Conservation (phyloP, 768 basidiomycete species). For the Pleurotus cornucopiae region DNA sequence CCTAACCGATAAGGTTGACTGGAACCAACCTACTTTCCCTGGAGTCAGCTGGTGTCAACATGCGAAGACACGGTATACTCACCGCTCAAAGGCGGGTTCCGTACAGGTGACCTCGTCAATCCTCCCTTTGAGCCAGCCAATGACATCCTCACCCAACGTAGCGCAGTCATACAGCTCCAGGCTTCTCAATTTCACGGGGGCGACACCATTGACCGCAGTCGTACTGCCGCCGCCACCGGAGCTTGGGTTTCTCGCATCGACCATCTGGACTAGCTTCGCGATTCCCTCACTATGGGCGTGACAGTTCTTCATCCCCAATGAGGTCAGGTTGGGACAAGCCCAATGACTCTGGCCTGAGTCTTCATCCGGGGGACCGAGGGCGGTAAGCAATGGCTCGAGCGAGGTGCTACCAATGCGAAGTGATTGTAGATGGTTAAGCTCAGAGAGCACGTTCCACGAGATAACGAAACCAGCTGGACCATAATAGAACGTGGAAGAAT, state of each 20-base stretch:
- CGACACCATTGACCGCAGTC: slow-evolving; percentile 38
- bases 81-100: slow-evolving; percentile 52
- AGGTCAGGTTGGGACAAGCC: slow-evolving; percentile 60
- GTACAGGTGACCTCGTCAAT: slow-evolving; percentile 60
- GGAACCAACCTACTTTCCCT: slow-evolving; percentile 4
- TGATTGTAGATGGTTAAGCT: slow-evolving; percentile 53
- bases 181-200: slow-evolving; percentile 47
- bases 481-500: slow-evolving; percentile 47
- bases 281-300: slow-evolving; percentile 63
- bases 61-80: slow-evolving; percentile 12
- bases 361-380: slow-evolving; percentile 58
- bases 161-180: slow-evolving; percentile 69
- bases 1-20: neutral
- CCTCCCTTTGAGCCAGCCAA: slow-evolving; percentile 60
- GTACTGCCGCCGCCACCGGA: slow-evolving; percentile 11
- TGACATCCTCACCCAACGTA: slow-evolving; percentile 62
- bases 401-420: slow-evolving; percentile 63
- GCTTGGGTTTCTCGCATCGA: slow-evolving; percentile 68
- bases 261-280: slow-evolving; percentile 63
- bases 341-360: slow-evolving; percentile 46
- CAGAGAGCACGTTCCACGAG: slow-evolving; percentile 63
- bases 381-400: slow-evolving; percentile 57
- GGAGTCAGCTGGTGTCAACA: slow-evolving; percentile 2
- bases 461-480: slow-evolving; percentile 53
- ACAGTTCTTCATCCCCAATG: slow-evolving; percentile 60